Percentiles rank a stretch among this genome's conserved stretches.
phyloP scores from a whole-genome alignment of 768 basidiomycete species.

The Mycena alexandri region DNA sequence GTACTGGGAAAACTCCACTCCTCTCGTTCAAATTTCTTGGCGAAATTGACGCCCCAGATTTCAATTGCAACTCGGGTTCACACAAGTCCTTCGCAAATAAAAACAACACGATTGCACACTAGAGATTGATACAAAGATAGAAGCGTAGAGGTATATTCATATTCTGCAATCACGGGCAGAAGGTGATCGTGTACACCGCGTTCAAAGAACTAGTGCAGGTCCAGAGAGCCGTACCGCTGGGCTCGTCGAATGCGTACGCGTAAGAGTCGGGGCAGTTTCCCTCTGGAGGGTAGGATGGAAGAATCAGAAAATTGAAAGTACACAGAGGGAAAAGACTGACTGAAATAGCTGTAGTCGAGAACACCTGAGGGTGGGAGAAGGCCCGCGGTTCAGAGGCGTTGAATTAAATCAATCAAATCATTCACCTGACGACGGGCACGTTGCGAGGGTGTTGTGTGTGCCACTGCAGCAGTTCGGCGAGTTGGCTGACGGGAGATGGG shows the following conservation, averaged over 20 bases:
- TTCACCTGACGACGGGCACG: slow-evolving; percentile 58
- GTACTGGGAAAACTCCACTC: no score
- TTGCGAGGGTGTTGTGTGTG: slow-evolving; percentile 49
- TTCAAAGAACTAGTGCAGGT: slow-evolving; percentile 49
- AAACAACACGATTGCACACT: slow-evolving; percentile 12
- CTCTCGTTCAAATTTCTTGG: no score
- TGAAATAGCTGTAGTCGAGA: slow-evolving; percentile 62
- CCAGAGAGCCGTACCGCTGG: slow-evolving; percentile 59
- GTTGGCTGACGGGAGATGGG: slow-evolving; percentile 14
- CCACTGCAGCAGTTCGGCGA: slow-evolving; percentile 44
- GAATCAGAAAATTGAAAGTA: neutral
- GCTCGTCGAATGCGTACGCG: slow-evolving; percentile 61
- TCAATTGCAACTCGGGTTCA: no score
- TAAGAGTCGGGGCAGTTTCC: slow-evolving; percentile 53
- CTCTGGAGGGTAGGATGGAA: slow-evolving; percentile 41
- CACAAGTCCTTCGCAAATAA: no score
- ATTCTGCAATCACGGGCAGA: slow-evolving; percentile 20
- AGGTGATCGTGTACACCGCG: slow-evolving; percentile 47
- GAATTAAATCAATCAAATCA: neutral
- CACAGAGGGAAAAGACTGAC: slow-evolving; percentile 43
- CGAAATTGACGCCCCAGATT: no score
- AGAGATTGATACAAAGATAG: slow-evolving; percentile 2
- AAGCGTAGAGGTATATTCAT: neutral
- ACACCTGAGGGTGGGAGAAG: slow-evolving; percentile 46
- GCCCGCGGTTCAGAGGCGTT: neutral